Conservation (phyloP, 129 eudicot species). For the Saposhnikovia divaricata region DNA sequence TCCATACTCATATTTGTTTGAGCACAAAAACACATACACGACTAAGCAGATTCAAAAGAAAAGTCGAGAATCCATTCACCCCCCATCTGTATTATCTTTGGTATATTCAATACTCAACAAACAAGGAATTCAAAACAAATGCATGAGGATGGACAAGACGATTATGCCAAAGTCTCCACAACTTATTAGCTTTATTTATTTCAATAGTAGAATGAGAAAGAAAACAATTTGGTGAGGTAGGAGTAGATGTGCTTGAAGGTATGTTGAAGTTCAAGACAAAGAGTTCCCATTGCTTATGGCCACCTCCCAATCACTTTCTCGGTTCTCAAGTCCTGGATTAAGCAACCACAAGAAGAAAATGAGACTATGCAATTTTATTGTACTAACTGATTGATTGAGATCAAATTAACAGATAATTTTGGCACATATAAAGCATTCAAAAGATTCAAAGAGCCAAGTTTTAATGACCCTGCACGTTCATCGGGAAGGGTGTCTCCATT, state of each 20-base stretch:
- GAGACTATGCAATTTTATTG: neutral
- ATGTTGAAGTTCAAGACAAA: neutral
- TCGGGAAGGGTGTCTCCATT: too few species aligned
- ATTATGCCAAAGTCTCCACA: neutral
- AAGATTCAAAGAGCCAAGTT: neutral
- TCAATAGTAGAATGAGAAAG: neutral
- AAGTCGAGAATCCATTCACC: too few species aligned
- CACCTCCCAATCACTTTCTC: neutral
- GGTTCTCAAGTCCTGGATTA: neutral
- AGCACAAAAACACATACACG: too few species aligned
- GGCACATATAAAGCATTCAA: too few species aligned
- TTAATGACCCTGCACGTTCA: neutral
- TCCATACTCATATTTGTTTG: too few species aligned
- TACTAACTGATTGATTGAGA: neutral
- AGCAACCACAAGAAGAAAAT: neutral
- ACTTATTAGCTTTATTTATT: neutral
- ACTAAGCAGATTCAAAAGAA: too few species aligned
- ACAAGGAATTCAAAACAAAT: neutral
- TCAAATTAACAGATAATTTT: neutral
- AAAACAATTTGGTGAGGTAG: neutral
- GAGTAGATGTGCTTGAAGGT: neutral
- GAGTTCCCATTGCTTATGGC: neutral
- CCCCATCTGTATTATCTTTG: too few species aligned
- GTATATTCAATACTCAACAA: too few species aligned
- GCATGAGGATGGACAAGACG: neutral